Evolutionary conservation across 257 asterid species (phyloP), one percentile per base, ranked within the genome.

Genomic region (Fraxinus cuspidata): DNA sequence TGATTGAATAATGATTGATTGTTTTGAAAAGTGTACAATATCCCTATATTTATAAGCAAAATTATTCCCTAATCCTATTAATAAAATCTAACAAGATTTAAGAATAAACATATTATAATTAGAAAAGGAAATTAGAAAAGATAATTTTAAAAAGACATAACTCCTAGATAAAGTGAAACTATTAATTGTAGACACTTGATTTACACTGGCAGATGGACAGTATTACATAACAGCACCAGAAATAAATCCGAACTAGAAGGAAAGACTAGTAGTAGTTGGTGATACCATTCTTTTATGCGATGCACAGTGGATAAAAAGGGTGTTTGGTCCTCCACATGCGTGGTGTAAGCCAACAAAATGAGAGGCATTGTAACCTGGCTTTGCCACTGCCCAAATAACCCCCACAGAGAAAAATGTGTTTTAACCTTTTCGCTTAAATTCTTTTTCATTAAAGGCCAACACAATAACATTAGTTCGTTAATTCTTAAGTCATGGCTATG

Each of bases 361-460:
- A 25, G 27, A 56, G 27, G 65, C 64, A 56, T 58, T 8, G 3
- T 58, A 25, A 63, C 27, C 32, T 63, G 69, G 7, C 32, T 63
- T 63, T 27, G 16, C 69, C 69, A 63, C 34, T 8, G 69, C 69
- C 6, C 12, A 27, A 23, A 25, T 29, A 63, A 10, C 19, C 69
- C 69, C 67, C 32, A 60, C 29, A 23, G 13, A 60, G 29, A 60
- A 60, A 60, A n/a, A n/a, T n/a, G 29, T 60, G 29, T 23, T 19
- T 58, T 7, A 58, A n/a, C 12, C 6, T 58, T 58, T 58, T 58
- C 31, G 1, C 29, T 58, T 21, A 58, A 58, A 49, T 58, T n/a
- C 67, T 58, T 58, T 7, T 58, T 58, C 31, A 58, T n/a, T n/a
- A 60, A 60, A 60, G 29, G 67, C 31, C 66, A 60, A 60, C n/a